Evolutionary conservation across 352 stramenopile species (phyloP).

Genomic region (Pilasporangium apinafurcum): DNA sequence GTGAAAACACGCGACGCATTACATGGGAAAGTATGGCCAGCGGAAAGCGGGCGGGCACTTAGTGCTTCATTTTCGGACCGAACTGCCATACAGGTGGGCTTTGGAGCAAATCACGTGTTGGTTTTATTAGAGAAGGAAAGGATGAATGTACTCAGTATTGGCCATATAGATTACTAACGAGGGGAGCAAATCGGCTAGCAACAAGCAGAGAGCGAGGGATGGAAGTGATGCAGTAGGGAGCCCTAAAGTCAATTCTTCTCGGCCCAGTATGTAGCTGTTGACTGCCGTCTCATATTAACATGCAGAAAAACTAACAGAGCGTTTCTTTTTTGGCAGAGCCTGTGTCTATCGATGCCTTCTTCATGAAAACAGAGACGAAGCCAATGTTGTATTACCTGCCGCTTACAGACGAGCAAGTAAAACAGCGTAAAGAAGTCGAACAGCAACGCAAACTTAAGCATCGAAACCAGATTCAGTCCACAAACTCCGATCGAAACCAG

Average conservation of each 20-base stretch:
- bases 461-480: no score
- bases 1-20: conserved; percentile 33
- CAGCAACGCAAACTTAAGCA: no score
- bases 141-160: no score
- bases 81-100: conserved; percentile 41
- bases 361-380: conserved; percentile 71
- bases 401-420: conserved; percentile 61
- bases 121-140: neutral
- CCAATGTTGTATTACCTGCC: conserved; percentile 80
- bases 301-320: no score
- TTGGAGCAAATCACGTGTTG: neutral
- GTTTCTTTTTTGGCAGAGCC: conserved; percentile 3
- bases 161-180: conserved; percentile 25
- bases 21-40: conserved; percentile 58
- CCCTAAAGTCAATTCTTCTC: neutral
- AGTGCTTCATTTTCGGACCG: conserved; percentile 23
- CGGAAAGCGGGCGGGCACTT: conserved; percentile 44
- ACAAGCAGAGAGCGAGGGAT: conserved; percentile 17
- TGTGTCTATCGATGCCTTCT: conserved; percentile 65
- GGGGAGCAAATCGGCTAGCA: conserved; percentile 5
- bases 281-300: no score
- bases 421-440: conserved; percentile 23
- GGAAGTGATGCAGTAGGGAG: conserved; percentile 6
- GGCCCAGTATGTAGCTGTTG: neutral
- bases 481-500: no score